phyloP scores from a whole-genome alignment of 2,329 filamentous ascomycete species.

The Talaromyces pinophilus region DNA sequence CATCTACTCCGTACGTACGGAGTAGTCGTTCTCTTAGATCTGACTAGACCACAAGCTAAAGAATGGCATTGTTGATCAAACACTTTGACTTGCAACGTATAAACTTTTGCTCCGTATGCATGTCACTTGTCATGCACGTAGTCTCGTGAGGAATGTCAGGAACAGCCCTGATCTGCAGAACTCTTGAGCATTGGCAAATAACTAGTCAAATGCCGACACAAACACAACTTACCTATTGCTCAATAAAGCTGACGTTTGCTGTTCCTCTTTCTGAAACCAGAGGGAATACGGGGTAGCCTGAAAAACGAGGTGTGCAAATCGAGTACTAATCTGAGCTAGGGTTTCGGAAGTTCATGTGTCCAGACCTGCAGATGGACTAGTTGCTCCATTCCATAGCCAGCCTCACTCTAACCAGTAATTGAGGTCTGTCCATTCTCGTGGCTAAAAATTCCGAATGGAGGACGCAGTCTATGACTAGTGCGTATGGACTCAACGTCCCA shows the following conservation, averaged over 20 bases:
- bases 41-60: neutral
- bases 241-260: neutral
- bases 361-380: neutral
- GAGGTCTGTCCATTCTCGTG: slow-evolving; percentile 1
- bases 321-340: neutral
- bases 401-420: neutral
- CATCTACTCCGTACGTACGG: neutral
- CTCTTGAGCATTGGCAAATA: neutral
- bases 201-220: neutral
- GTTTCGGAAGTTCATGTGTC: slow-evolving; percentile 2
- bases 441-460: neutral
- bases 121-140: neutral
- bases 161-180: slow-evolving; percentile 1
- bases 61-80: slow-evolving; percentile 3
- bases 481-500: neutral
- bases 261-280: slow-evolving; percentile 2
- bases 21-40: neutral
- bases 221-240: neutral
- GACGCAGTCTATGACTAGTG: too few species aligned
- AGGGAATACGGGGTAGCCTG: neutral
- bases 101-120: neutral
- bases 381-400: slow-evolving; percentile 1
- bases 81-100: neutral
- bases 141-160: slow-evolving; percentile 6
- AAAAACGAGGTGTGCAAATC: neutral